These are phyloP conservation scores for Macrotyloma uniflorum DNA, from an alignment of 306 rosid species.

Conservation along the genomic window DNA sequence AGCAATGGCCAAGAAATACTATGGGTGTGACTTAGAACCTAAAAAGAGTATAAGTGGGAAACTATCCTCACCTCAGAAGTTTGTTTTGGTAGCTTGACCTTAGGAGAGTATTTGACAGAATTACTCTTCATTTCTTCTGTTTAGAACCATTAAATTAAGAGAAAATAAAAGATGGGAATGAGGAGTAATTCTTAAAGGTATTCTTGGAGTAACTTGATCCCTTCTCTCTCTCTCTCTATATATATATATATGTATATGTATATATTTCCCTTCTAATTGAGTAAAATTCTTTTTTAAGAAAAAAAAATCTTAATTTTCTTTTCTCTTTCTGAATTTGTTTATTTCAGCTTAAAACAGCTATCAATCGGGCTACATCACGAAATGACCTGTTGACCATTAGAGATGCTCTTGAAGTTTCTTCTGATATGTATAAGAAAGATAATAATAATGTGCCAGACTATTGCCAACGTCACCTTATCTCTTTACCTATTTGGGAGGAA, in stretches of 20 bases:
- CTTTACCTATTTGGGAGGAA: slow-evolving; percentile 97
- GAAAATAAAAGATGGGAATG: too few relatives aligned
- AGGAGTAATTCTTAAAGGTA: too few relatives aligned
- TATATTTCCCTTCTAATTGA: neutral
- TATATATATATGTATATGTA: too few relatives aligned
- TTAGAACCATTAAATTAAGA: too few relatives aligned
- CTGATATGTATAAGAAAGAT: slow-evolving; percentile 92
- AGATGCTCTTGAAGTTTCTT: slow-evolving; percentile 98
- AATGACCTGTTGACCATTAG: slow-evolving; percentile 82
- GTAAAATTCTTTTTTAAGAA: neutral
- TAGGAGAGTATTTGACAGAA: too few relatives aligned
- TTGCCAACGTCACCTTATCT: slow-evolving; percentile 93
- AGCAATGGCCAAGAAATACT: slow-evolving; percentile 6
- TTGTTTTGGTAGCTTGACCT: too few relatives aligned
- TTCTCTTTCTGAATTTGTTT: slow-evolving; percentile 24
- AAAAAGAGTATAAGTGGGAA: too few relatives aligned
- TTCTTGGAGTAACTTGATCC: too few relatives aligned
- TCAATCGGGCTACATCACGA: slow-evolving; percentile 86
- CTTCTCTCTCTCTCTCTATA: too few relatives aligned
- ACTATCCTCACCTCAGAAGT: too few relatives aligned
- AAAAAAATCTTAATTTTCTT: neutral
- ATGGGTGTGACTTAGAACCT: too few relatives aligned
- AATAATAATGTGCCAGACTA: slow-evolving; percentile 82
- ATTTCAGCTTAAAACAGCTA: slow-evolving; percentile 92
- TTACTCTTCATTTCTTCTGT: too few relatives aligned